Percentiles rank a stretch among this genome's conserved stretches.
These are phyloP conservation scores for Helianthus tuberosus DNA, from an alignment of 129 eudicot species.

Conservation along the genomic window DNA sequence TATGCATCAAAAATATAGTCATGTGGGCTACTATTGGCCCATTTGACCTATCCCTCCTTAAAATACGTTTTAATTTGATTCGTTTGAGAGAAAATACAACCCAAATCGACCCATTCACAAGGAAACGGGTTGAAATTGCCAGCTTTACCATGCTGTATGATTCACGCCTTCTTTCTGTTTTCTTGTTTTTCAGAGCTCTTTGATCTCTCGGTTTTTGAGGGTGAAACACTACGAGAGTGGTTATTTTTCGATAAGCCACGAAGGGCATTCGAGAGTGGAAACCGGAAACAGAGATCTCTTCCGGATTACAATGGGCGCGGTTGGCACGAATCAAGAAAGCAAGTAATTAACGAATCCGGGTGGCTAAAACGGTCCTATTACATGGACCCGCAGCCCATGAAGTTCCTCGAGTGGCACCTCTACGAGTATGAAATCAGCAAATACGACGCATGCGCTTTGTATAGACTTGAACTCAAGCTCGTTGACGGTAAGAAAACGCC, in stretches of 20 bases:
- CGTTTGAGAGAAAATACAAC: not conserved
- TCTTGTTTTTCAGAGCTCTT: slow-evolving; percentile 65
- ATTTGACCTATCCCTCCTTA: not conserved
- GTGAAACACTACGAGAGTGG: slow-evolving; percentile 95
- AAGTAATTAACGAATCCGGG: slow-evolving; percentile 72
- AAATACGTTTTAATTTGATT: not conserved
- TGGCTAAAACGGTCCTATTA: slow-evolving; percentile 93
- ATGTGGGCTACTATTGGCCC: not conserved
- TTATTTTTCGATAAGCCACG: slow-evolving; percentile 95
- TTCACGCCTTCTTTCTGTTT: not conserved
- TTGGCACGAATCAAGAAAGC: slow-evolving; percentile 98
- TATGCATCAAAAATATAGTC: not conserved
- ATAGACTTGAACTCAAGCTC: slow-evolving; percentile 82
- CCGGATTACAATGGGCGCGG: slow-evolving; percentile 98
- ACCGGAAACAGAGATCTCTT: slow-evolving; percentile 88
- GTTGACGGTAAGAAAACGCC: slow-evolving; percentile 76
- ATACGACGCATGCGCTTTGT: slow-evolving; percentile 71
- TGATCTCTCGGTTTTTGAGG: slow-evolving; percentile 79
- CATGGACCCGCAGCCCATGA: slow-evolving; percentile 97
- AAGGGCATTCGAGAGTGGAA: slow-evolving; percentile 95
- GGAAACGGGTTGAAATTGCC: not conserved
- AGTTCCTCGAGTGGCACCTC: slow-evolving; percentile 81
- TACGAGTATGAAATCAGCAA: slow-evolving; percentile 85
- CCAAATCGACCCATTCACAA: not conserved
- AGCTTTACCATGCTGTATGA: not conserved